A percentile compares a stretch with the other conserved stretches of the same genome.
These are phyloP conservation scores for Amesomyces nigricolor DNA, from an alignment of 2,329 filamentous ascomycete genomes.

Conservation along the genomic window DNA sequence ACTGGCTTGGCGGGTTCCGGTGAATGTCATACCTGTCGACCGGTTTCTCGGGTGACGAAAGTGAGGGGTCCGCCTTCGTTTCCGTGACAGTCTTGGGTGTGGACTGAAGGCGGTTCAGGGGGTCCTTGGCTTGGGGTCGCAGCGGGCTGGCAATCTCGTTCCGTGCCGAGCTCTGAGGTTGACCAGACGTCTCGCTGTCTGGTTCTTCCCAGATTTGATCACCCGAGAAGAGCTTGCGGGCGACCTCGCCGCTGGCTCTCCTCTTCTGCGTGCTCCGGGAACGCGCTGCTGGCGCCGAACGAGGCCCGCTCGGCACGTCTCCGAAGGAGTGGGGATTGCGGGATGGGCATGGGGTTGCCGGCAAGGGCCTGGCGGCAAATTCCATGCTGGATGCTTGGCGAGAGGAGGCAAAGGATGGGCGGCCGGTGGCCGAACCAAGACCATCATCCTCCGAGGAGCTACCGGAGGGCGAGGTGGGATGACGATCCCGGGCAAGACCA, in stretches of 20 bases:
- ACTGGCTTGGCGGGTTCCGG: constrained; percentile 76
- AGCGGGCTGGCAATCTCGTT: constrained; percentile 39
- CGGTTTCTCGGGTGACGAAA: constrained; percentile 39
- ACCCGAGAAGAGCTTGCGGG: constrained; percentile 59
- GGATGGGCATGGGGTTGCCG: constrained; percentile 14
- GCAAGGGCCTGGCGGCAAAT: constrained; percentile 27
- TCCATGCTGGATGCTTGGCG: constrained; percentile 15
- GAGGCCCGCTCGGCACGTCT: constrained; percentile 33
- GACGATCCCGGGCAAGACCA: constrained; percentile 40
- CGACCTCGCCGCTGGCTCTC: constrained; percentile 62
- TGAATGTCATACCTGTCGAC: constrained; percentile 59
- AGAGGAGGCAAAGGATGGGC: constrained; percentile 28
- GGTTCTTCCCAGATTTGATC: constrained; percentile 90
- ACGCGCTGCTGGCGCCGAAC: constrained; percentile 38
- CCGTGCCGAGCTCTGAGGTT: constrained; percentile 24
- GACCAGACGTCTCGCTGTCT: constrained; percentile 39
- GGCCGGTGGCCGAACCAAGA: constrained; percentile 32
- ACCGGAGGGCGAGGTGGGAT: constrained; percentile 44
- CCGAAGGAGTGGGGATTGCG: constrained; percentile 37
- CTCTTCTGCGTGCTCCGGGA: constrained; percentile 62
- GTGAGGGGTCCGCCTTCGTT: constrained; percentile 31
- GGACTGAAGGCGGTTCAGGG: constrained; percentile 57
- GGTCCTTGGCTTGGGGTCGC: constrained; percentile 57
- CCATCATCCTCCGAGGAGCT: constrained; percentile 48
- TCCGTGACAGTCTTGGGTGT: constrained; percentile 38